These are phyloP conservation scores for Diaporthe batatas DNA, from an alignment of 2,329 filamentous ascomycete species.

Conservation along the genomic window DNA sequence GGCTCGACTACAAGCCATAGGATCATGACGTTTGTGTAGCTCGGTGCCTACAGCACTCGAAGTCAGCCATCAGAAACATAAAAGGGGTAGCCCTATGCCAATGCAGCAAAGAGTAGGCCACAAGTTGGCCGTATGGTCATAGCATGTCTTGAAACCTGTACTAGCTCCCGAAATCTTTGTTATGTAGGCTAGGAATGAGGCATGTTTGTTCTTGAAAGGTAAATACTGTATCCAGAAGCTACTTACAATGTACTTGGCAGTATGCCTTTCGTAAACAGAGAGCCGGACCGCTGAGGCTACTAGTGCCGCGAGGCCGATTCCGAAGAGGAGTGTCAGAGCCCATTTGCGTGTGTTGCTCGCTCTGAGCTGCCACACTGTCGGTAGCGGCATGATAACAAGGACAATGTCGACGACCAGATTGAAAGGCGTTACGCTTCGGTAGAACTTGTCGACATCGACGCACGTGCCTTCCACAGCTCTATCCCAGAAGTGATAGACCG, in stretches of 20 bases:
- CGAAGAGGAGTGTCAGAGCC: conserved; percentile 38
- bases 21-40: conserved; percentile 38
- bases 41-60: conserved; percentile 1
- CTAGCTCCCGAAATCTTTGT: too few species aligned
- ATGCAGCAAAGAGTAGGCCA: too few species aligned
- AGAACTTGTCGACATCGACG: conserved; percentile 37
- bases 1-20: conserved; percentile 39
- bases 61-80: too few species aligned
- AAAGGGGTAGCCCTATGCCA: too few species aligned
- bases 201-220: too few species aligned
- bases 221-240: too few species aligned
- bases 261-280: conserved; percentile 32
- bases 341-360: conserved; percentile 35
- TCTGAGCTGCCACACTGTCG: conserved; percentile 38
- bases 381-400: conserved; percentile 37
- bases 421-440: conserved; percentile 39
- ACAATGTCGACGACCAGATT: conserved; percentile 34
- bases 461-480: conserved; percentile 25
- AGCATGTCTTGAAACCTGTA: too few species aligned
- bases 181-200: too few species aligned
- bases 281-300: conserved; percentile 35
- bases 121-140: too few species aligned
- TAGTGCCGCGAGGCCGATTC: conserved; percentile 36
- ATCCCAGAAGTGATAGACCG: conserved; percentile 37
- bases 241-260: conserved; percentile 24